Evolutionary conservation across 768 basidiomycete genomes (phyloP).

Genomic region (Pholiota molesta): DNA sequence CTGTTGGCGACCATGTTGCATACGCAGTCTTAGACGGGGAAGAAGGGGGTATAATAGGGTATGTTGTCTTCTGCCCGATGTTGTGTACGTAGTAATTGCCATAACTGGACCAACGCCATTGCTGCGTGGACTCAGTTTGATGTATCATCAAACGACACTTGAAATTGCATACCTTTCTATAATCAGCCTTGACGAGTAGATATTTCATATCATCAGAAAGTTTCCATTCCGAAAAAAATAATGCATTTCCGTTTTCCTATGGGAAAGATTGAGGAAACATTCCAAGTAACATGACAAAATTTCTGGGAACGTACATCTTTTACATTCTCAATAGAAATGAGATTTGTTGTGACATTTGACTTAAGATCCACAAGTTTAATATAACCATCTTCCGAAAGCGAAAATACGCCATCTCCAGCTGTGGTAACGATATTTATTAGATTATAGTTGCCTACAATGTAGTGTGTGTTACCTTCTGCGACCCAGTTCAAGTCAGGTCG

Average conservation of each 20-base stretch:
- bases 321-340: slow-evolving; percentile 63
- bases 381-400: slow-evolving; percentile 56
- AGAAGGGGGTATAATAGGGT: slow-evolving; percentile 69
- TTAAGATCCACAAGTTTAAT: slow-evolving; percentile 85
- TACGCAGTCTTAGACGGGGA: slow-evolving; percentile 75
- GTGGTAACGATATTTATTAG: slow-evolving; percentile 1
- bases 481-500: slow-evolving; percentile 75
- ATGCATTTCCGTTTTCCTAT: slow-evolving; percentile 56
- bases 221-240: slow-evolving; percentile 68
- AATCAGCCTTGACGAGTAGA: slow-evolving; percentile 78
- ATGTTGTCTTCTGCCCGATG: slow-evolving; percentile 66
- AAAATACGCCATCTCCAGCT: slow-evolving; percentile 97
- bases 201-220: slow-evolving; percentile 92
- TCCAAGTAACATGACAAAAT: background rate
- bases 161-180: slow-evolving; percentile 58
- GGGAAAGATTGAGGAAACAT: slow-evolving; percentile 7
- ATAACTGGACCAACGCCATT: slow-evolving; percentile 93
- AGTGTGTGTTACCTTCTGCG: slow-evolving; percentile 68
- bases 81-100: slow-evolving; percentile 95
- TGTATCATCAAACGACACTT: background rate
- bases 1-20: slow-evolving; percentile 87
- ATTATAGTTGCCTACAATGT: background rate
- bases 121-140: slow-evolving; percentile 43
- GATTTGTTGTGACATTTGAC: slow-evolving; percentile 63
- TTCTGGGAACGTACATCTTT: slow-evolving; percentile 54